These are phyloP conservation scores for Laguncularia racemosa DNA, from an alignment of 345 rosid genomes.

Conservation along the genomic window DNA sequence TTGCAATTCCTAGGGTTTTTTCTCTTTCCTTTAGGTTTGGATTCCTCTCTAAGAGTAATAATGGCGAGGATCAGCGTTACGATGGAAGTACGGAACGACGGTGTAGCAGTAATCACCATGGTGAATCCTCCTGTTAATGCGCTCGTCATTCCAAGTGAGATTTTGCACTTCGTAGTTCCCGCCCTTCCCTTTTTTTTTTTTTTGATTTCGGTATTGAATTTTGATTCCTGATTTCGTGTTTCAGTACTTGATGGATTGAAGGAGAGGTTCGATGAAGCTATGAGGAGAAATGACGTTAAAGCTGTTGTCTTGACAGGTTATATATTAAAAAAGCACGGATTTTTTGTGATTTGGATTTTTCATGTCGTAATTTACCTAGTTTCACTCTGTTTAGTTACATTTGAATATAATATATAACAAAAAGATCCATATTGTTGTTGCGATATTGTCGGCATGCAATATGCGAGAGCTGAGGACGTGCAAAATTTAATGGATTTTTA, in stretches of 20 bases:
- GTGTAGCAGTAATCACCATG: constrained; percentile 81
- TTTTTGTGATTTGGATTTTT: background rate
- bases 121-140: constrained; percentile 96
- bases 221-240: background rate
- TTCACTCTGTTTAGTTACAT: background rate
- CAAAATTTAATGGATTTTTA: no score
- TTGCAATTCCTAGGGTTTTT: background rate
- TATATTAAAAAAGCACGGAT: background rate
- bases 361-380: background rate
- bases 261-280: constrained; percentile 71
- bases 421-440: no score
- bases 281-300: constrained; percentile 60
- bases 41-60: background rate
- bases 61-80: constrained; percentile 56
- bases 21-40: background rate
- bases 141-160: constrained; percentile 58
- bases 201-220: background rate
- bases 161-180: background rate
- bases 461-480: no score
- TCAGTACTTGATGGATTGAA: constrained; percentile 66
- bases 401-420: no score
- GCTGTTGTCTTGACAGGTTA: constrained; percentile 84
- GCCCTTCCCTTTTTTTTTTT: background rate
- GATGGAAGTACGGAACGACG: constrained; percentile 78
- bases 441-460: no score